A percentile compares a stretch with the other conserved stretches of the same genome.
Evolutionary conservation across 225 moss, liverwort and hornwort genomes (phyloP).

Genomic region (Pleurozium schreberi): DNA sequence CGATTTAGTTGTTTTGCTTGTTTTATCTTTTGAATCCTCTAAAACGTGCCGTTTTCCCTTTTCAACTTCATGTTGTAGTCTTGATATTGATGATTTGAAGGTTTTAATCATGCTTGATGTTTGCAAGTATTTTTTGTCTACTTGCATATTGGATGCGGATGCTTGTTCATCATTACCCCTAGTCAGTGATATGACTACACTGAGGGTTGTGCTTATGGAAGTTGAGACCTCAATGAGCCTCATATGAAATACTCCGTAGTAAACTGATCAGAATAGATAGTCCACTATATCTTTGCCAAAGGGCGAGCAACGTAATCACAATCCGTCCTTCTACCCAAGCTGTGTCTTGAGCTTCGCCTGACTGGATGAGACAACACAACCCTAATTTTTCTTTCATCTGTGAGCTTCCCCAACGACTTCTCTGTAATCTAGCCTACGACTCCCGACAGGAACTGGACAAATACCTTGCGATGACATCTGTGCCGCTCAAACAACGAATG

Average conservation of each 20-base stretch:
- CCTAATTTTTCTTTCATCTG: background rate
- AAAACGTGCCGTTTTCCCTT: fast-evolving
- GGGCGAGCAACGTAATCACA: background rate
- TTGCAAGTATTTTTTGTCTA: fast-evolving
- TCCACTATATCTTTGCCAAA: background rate
- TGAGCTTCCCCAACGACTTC: background rate
- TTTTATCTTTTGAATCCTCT: background rate
- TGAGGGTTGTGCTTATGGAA: background rate
- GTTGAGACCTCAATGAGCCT: background rate
- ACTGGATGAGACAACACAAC: background rate
- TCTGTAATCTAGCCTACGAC: background rate
- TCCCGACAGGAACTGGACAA: background rate
- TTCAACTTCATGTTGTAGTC: background rate
- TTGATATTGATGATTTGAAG: background rate
- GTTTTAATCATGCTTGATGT: fast-evolving
- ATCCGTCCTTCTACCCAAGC: background rate
- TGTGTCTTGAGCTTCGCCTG: background rate
- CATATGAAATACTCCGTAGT: background rate
- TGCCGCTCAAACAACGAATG: background rate
- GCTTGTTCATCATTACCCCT: background rate
- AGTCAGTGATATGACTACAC: too few species aligned
- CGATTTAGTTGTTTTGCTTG: too few species aligned
- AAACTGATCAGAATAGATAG: background rate
- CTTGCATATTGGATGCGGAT: background rate
- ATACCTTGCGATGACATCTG: background rate